phyloP scores from a whole-genome alignment of 805 yeast genomes.

The Saccharomycopsis amapae region DNA sequence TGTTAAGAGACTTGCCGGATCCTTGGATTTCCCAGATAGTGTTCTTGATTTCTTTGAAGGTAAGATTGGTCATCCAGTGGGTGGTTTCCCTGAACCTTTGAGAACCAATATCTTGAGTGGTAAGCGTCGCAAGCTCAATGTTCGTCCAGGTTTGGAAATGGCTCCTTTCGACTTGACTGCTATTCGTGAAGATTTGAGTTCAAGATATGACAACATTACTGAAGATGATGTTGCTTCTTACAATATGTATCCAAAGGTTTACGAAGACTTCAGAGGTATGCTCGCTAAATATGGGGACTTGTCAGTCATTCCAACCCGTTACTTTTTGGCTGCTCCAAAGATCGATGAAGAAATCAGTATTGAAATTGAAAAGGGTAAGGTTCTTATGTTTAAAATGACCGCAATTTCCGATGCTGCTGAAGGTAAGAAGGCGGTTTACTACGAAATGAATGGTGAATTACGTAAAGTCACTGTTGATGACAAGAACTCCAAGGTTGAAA shows the following conservation, averaged over 20 bases:
- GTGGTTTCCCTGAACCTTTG: conserved; percentile 99
- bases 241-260: conserved; percentile 97
- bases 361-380: conserved; percentile 92
- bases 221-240: conserved; percentile 92
- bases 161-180: conserved; percentile 73
- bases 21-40: conserved; percentile 97
- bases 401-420: conserved; percentile 86
- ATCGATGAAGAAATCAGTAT: conserved; percentile 85
- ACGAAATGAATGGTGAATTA: conserved; percentile 97
- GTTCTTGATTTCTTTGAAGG: conserved; percentile 98
- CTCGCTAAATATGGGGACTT: conserved; percentile 82
- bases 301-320: conserved; percentile 87
- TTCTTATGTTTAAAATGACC: conserved; percentile 79
- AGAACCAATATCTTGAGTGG: conserved; percentile 79
- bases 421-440: conserved; percentile 93
- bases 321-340: conserved; percentile 80
- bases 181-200: conserved; percentile 64
- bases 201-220: conserved; percentile 71
- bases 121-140: conserved; percentile 82
- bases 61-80: conserved; percentile 97
- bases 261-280: conserved; percentile 73
- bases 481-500: conserved; percentile 78
- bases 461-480: conserved; percentile 91
- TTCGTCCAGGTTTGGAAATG: conserved; percentile 88
- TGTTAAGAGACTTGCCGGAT: conserved; percentile 77